A percentile compares a stretch with the other conserved stretches of the same genome.
These are phyloP conservation scores for Lantana camara DNA, from an alignment of 257 asterid species.

Conservation along the genomic window DNA sequence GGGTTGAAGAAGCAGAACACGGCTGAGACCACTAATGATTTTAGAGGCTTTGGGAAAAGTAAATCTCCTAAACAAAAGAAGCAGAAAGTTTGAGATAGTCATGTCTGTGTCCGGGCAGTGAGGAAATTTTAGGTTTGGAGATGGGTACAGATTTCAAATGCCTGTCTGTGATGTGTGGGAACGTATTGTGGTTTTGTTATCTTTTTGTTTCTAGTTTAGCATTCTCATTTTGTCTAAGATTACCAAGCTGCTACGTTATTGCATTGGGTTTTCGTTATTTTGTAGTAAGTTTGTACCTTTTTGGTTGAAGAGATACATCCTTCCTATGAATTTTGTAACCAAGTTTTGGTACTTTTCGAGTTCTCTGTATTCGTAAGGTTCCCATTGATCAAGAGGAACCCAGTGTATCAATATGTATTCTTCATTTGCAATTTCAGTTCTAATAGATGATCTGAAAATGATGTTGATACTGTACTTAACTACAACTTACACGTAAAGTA, in stretches of 20 bases:
- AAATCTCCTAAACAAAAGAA: slow-evolving; percentile 46
- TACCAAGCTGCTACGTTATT: not conserved
- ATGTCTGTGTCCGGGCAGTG: not conserved
- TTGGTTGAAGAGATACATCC: not conserved
- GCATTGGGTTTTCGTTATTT: not conserved
- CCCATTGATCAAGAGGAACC: too few species aligned
- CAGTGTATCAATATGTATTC: too few species aligned
- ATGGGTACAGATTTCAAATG: not conserved
- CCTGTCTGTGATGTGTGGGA: not conserved
- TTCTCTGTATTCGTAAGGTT: too few species aligned
- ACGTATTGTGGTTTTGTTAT: slow-evolving; percentile 4
- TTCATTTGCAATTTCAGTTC: too few species aligned
- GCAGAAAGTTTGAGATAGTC: slow-evolving; percentile 41
- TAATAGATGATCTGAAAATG: too few species aligned
- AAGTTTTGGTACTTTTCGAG: not conserved
- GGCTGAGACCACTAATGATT: slow-evolving; percentile 72
- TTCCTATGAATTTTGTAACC: not conserved
- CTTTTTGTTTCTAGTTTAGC: slow-evolving; percentile 15
- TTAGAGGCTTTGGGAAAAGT: slow-evolving; percentile 45
- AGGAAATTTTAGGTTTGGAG: not conserved
- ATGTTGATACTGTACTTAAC: too few species aligned
- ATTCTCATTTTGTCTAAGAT: not conserved
- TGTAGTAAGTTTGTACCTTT: not conserved
- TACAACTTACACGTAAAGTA: too few species aligned
- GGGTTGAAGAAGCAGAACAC: slow-evolving; percentile 92